Base-by-base conservation (phyloP, 2,329 filamentous ascomycete genomes). In the Claviceps digitariae region DNA sequence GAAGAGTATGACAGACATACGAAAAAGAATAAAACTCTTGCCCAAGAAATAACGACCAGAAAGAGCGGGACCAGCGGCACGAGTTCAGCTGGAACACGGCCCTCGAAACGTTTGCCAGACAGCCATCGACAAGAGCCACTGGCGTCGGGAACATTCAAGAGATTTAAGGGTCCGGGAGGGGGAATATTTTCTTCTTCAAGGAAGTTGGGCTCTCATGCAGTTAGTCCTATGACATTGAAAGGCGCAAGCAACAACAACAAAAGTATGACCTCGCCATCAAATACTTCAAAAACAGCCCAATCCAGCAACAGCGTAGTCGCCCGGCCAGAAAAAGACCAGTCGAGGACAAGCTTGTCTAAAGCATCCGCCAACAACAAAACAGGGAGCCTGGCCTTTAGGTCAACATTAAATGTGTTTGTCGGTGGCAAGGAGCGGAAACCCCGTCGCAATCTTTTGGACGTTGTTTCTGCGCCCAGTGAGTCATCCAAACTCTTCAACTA, bases 331-430 rank as follows among this genome's bases (percentile, higher is more conserved):
- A 52, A 27, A 20, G 23, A 10, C 15, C 21, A 38, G 8, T 23
- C 29, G 21, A 46, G 10, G 29, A 36, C 45, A 20, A 29, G 21
- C 41, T 21, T 27, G 12, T 25, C 41, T 5, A 38, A 38, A 29
- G 34, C 29, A 27, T 27, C 10, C 4, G 23, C 25, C 3, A 47
- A 17, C 27, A 40, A 34, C 13, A 38, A 13, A n/a, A 13, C 52
- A 15, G 15, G 23, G 3, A 47, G 17, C 29, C 23, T 15, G 17
- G 43, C 21, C 8, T 2, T 5, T 15, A 29, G 21, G 20, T 48
- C 45, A 6, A 56, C 53, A 29, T 52, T 52, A 31, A 79, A 78
- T 54, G 69, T 79, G 1, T 79, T 79, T 48, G 57, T 62, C 7
- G 66, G 66, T 10, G 75, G 76, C 2, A 74, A 66, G 54, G 62